These are phyloP conservation scores for Westerdykella aurantiaca DNA, from an alignment of 2,329 filamentous ascomycete genomes.

Conservation along the genomic window DNA sequence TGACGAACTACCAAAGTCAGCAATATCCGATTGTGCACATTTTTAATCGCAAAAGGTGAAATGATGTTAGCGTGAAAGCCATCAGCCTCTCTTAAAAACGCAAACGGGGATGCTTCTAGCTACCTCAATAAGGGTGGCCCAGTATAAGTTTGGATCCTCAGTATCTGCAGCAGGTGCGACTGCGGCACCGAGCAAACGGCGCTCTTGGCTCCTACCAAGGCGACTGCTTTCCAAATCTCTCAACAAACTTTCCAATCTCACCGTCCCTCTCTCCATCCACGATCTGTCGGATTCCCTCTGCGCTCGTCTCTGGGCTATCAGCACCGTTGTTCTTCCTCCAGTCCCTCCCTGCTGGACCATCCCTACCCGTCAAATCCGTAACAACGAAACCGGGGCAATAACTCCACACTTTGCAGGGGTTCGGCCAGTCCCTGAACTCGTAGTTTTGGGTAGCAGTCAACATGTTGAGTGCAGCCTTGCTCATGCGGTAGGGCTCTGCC, in stretches of 20 bases:
- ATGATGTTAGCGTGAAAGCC: too few relatives aligned
- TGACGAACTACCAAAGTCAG: too few relatives aligned
- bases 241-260: slow-evolving; percentile 22
- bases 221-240: slow-evolving; percentile 14
- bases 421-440: slow-evolving; percentile 25
- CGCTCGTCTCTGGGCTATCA: slow-evolving; percentile 30
- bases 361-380: slow-evolving; percentile 18
- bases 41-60: too few relatives aligned
- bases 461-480: slow-evolving; percentile 35
- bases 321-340: slow-evolving; percentile 11
- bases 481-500: slow-evolving; percentile 27
- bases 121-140: too few relatives aligned
- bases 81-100: too few relatives aligned
- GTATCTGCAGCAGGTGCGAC: too few relatives aligned
- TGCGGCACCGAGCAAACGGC: too few relatives aligned
- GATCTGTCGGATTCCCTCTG: slow-evolving; percentile 27
- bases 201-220: slow-evolving; percentile 14
- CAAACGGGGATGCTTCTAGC: too few relatives aligned
- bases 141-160: too few relatives aligned
- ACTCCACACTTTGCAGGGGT: slow-evolving; percentile 20
- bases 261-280: slow-evolving; percentile 26
- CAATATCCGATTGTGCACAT: too few relatives aligned
- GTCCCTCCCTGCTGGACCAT: slow-evolving; percentile 11
- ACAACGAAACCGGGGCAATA: slow-evolving; percentile 30
- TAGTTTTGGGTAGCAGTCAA: slow-evolving; percentile 35